Conservation (phyloP, 192 early-diverging fungal genomes). For the Entomortierella lignicola region DNA sequence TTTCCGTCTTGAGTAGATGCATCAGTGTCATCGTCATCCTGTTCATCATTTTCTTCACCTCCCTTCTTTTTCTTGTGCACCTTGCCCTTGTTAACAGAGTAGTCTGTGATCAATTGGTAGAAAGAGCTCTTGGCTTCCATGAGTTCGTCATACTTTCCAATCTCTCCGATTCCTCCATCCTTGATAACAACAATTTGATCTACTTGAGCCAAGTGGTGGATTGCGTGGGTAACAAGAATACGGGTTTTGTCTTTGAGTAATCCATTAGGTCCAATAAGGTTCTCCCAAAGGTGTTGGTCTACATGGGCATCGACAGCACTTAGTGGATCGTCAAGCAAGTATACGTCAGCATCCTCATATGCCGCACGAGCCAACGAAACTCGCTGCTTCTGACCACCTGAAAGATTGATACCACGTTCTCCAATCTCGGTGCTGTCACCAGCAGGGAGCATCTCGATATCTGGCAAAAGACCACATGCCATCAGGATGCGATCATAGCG, state of each 20-base stretch:
- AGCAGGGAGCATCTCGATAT: slow-evolving; percentile 84
- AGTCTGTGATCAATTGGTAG: slow-evolving; percentile 78
- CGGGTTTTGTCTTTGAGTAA: slow-evolving; percentile 82
- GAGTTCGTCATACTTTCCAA: slow-evolving; percentile 72
- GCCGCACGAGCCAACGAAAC: slow-evolving; percentile 77
- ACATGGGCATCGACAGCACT: slow-evolving; percentile 74
- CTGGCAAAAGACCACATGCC: slow-evolving; percentile 84
- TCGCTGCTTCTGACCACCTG: slow-evolving; percentile 90
- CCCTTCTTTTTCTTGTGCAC: slow-evolving; percentile 11
- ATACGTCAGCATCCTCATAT: slow-evolving; percentile 82
- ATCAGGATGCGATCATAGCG: slow-evolving; percentile 80
- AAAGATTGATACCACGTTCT: slow-evolving; percentile 89
- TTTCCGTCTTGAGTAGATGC: slow-evolving; percentile 58
- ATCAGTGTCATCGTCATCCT: slow-evolving; percentile 30
- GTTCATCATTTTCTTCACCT: background rate
- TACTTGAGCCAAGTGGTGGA: slow-evolving; percentile 75
- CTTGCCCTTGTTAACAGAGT: slow-evolving; percentile 56
- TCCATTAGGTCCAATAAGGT: slow-evolving; percentile 87
- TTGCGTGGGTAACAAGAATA: slow-evolving; percentile 85
- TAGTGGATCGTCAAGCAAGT: slow-evolving; percentile 62
- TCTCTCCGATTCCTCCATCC: slow-evolving; percentile 74
- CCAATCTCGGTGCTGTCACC: slow-evolving; percentile 95
- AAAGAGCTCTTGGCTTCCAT: slow-evolving; percentile 69
- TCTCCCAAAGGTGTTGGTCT: slow-evolving; percentile 82
- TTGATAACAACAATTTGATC: slow-evolving; percentile 78